A percentile compares a stretch with the other conserved stretches of the same genome.
Evolutionary conservation across 2,329 filamentous ascomycete genomes (phyloP).

Genomic region (Curvularia spicifera): DNA sequence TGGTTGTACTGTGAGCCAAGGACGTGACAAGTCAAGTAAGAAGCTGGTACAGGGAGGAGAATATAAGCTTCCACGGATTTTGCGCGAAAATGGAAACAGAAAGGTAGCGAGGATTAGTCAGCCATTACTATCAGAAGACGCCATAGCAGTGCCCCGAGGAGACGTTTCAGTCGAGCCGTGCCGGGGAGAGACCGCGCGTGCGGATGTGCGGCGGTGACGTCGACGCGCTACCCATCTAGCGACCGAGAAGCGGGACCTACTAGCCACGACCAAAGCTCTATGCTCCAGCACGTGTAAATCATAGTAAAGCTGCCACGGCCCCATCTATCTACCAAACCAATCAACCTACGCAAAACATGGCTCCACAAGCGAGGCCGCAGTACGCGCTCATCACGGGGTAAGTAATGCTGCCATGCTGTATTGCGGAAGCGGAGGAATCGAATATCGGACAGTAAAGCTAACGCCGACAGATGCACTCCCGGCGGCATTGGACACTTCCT

Average conservation of each 20-base stretch:
- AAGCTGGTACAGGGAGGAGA: neutral
- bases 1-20: neutral
- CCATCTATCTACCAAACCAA: neutral
- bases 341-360: constrained; percentile 17
- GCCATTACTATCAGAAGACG: neutral
- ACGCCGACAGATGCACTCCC: constrained; percentile 54
- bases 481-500: constrained; percentile 66
- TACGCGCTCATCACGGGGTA: constrained; percentile 51
- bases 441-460: constrained; percentile 10
- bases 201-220: constrained; percentile 9
- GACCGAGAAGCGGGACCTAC: neutral
- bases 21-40: constrained; percentile 2
- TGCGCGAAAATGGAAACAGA: neutral
- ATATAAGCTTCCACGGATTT: neutral
- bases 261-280: neutral
- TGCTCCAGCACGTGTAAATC: neutral
- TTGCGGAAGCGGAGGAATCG: neutral
- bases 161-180: neutral
- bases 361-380: constrained; percentile 24
- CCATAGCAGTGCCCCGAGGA: neutral
- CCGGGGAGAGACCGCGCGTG: neutral
- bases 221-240: constrained; percentile 8
- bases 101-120: neutral
- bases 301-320: neutral
- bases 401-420: constrained; percentile 5